Conservation (phyloP, 1,284 basidiomycete genomes). For the Tetrapyrgos nigripes region DNA sequence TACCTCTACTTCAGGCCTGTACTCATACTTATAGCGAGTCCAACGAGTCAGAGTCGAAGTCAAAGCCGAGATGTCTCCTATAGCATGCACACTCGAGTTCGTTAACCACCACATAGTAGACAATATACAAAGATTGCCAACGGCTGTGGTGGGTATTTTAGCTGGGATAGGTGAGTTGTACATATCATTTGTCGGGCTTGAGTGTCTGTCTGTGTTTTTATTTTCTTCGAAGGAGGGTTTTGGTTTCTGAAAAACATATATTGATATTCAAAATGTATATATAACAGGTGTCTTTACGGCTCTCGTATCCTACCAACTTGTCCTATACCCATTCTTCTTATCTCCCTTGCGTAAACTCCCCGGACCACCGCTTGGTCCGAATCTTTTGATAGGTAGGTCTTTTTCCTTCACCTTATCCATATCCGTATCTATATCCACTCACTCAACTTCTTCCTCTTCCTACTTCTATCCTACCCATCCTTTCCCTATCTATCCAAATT, state of each 20-base stretch:
- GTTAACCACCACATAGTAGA: neutral
- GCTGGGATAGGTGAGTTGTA: neutral
- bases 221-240: no score
- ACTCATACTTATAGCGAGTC: no score
- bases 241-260: neutral
- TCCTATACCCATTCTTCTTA: constrained; percentile 45
- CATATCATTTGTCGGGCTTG: no score
- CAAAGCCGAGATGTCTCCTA: neutral
- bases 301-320: constrained; percentile 31
- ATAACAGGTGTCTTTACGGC: neutral
- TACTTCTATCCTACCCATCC: constrained; percentile 35
- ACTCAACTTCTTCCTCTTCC: constrained; percentile 19
- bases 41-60: no score
- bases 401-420: constrained; percentile 1
- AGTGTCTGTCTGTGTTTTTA: neutral
- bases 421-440: neutral
- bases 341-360: constrained; percentile 51
- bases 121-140: neutral
- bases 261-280: no score
- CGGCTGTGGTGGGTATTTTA: neutral
- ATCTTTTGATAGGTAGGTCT: constrained; percentile 44
- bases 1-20: no score
- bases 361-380: constrained; percentile 45
- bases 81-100: neutral
- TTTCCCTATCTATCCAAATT: constrained; percentile 37